phyloP scores from a whole-genome alignment of 805 yeast genomes.

The Lipomyces starkeyi region DNA sequence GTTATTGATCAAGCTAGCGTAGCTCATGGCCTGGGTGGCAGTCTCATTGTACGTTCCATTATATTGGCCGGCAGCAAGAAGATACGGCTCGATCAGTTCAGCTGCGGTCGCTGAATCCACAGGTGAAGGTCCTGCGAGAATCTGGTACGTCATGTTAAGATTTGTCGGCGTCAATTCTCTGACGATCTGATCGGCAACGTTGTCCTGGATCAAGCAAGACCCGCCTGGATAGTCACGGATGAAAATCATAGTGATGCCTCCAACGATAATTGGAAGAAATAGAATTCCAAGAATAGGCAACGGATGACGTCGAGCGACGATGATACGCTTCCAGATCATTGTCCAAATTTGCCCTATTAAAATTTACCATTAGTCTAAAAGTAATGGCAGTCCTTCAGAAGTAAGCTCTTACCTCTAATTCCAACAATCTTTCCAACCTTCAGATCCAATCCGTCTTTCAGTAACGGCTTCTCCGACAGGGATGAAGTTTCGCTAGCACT shows the following conservation, averaged over 20 bases:
- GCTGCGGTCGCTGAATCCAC: constrained; percentile 35
- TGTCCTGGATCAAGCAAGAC: constrained; percentile 33
- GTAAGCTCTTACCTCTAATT: constrained; percentile 20
- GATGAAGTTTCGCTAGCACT: constrained; percentile 12
- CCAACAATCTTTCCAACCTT: constrained; percentile 34
- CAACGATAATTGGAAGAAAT: constrained; percentile 45
- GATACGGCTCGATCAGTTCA: constrained; percentile 25
- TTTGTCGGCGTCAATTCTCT: constrained; percentile 26
- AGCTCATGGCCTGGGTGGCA: constrained; percentile 20
- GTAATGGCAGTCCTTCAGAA: not conserved
- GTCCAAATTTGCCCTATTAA: constrained; percentile 41
- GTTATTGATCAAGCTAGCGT: constrained; percentile 23
- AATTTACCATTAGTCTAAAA: constrained; percentile 3
- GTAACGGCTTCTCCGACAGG: constrained; percentile 18
- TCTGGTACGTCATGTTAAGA: constrained; percentile 20
- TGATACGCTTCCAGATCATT: constrained; percentile 44
- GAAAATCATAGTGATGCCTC: constrained; percentile 38
- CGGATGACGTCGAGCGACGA: constrained; percentile 44
- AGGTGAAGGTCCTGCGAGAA: constrained; percentile 35
- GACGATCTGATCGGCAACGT: constrained; percentile 36
- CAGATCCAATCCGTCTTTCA: constrained; percentile 33
- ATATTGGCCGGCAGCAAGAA: constrained; percentile 18
- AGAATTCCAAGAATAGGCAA: constrained; percentile 41
- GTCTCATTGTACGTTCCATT: constrained; percentile 25
- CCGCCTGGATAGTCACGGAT: constrained; percentile 36